Percentiles rank a stretch among this genome's conserved stretches.
Evolutionary conservation across 345 rosid genomes (phyloP).

Genomic region (Anastatica hierochuntica): DNA sequence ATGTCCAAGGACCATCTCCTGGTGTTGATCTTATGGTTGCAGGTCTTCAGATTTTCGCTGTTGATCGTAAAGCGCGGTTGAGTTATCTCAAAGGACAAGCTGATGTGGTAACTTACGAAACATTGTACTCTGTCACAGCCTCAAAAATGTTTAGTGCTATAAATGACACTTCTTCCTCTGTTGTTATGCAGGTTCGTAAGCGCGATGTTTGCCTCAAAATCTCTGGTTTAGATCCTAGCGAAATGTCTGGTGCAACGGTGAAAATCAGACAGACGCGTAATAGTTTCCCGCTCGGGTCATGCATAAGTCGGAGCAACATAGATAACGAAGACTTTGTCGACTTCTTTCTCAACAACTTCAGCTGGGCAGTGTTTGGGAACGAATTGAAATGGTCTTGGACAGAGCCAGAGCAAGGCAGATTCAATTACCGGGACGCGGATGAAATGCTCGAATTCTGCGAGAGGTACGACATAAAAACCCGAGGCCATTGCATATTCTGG

Average conservation of each 20-base stretch:
- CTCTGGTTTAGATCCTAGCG: constrained; percentile 34
- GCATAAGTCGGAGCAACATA: constrained; percentile 67
- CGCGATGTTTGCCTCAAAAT: constrained; percentile 62
- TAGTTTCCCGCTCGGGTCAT: constrained; percentile 76
- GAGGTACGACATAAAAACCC: constrained; percentile 41
- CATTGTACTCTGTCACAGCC: not conserved
- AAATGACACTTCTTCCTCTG: not conserved
- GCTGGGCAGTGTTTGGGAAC: constrained; percentile 92
- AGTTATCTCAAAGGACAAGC: constrained; percentile 45
- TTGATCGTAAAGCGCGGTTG: constrained; percentile 54
- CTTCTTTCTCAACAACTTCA: constrained; percentile 64
- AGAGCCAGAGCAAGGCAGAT: constrained; percentile 63
- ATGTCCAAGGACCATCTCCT: constrained; percentile 74
- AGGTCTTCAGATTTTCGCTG: constrained; percentile 77
- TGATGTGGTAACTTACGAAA: constrained; percentile 42
- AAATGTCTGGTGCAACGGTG: constrained; percentile 40
- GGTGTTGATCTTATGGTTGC: constrained; percentile 76
- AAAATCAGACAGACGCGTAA: constrained; percentile 57
- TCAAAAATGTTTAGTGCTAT: not conserved
- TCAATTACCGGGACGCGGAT: constrained; percentile 80
- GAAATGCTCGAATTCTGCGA: constrained; percentile 70
- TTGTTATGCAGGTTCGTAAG: constrained; percentile 59
- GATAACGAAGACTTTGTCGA: constrained; percentile 87
- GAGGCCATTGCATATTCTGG: constrained; percentile 99
- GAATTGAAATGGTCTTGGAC: constrained; percentile 99